Conservation (phyloP, 768 basidiomycete species). For the Cystofilobasidium capitatum region DNA sequence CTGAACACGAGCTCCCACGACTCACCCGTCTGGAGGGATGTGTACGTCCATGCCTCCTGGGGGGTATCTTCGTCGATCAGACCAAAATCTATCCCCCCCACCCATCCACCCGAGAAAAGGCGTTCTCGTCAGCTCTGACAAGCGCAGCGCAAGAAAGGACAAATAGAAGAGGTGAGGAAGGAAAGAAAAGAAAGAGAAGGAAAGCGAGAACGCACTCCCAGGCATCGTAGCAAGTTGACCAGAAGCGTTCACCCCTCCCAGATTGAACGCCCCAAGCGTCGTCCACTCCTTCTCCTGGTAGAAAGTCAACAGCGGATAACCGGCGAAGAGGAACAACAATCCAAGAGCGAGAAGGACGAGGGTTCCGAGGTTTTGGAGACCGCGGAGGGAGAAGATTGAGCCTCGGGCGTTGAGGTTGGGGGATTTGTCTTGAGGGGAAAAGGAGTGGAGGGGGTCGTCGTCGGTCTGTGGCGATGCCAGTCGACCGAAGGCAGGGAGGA, state of each 20-base stretch:
- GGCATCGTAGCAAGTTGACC: constrained; percentile 76
- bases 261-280: constrained; percentile 57
- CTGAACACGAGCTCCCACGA: constrained; percentile 76
- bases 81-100: constrained; percentile 42
- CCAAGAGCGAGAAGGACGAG: constrained; percentile 59
- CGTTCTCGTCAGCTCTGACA: not conserved
- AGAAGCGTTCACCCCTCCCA: constrained; percentile 74
- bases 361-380: constrained; percentile 68
- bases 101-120: too few relatives aligned
- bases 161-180: not conserved
- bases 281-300: constrained; percentile 36
- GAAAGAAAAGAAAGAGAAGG: not conserved
- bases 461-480: not conserved
- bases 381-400: constrained; percentile 67
- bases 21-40: constrained; percentile 45
- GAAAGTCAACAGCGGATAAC: constrained; percentile 69
- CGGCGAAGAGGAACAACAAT: constrained; percentile 65
- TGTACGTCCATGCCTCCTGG: constrained; percentile 27
- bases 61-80: constrained; percentile 75
- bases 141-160: not conserved
- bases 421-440: not conserved
- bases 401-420: constrained; percentile 33
- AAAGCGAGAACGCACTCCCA: constrained; percentile 33
- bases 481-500: too few relatives aligned
- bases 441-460: not conserved